phyloP scores from a whole-genome alignment of 78 protist species.

The Dictyostelium brefeldianum region DNA sequence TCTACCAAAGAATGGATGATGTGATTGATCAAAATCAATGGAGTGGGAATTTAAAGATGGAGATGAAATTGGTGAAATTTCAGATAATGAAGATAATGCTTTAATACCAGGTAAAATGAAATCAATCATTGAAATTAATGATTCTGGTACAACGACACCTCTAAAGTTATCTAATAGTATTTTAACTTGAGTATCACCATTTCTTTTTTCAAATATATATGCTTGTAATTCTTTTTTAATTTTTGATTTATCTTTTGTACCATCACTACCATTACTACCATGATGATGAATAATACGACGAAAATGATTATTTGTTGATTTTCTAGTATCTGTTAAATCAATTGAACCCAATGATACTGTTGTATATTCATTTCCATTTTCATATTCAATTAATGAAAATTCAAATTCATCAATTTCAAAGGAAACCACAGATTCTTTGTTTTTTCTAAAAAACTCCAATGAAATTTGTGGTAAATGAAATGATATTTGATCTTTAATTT shows the following conservation, averaged over 20 bases:
- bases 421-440: constrained; percentile 63
- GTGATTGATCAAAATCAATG: no score
- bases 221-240: constrained; percentile 45
- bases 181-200: constrained; percentile 56
- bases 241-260: background rate
- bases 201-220: constrained; percentile 32
- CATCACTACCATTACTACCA: background rate
- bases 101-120: constrained; percentile 69
- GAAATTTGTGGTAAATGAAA: constrained; percentile 65
- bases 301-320: constrained; percentile 44
- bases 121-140: constrained; percentile 65
- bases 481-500: constrained; percentile 52
- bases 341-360: constrained; percentile 11
- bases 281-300: constrained; percentile 14
- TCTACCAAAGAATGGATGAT: background rate
- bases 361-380: constrained; percentile 31
- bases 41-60: constrained; percentile 33
- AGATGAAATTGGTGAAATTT: constrained; percentile 47
- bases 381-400: constrained; percentile 55
- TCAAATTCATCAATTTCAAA: constrained; percentile 60
- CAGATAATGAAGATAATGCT: constrained; percentile 56
- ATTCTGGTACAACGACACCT: constrained; percentile 61
- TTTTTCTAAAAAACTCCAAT: constrained; percentile 61
- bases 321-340: constrained; percentile 66
- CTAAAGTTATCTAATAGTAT: constrained; percentile 26